Evolutionary conservation across 192 early-diverging fungal species (phyloP).

Genomic region (Backusella tarrabulga): DNA sequence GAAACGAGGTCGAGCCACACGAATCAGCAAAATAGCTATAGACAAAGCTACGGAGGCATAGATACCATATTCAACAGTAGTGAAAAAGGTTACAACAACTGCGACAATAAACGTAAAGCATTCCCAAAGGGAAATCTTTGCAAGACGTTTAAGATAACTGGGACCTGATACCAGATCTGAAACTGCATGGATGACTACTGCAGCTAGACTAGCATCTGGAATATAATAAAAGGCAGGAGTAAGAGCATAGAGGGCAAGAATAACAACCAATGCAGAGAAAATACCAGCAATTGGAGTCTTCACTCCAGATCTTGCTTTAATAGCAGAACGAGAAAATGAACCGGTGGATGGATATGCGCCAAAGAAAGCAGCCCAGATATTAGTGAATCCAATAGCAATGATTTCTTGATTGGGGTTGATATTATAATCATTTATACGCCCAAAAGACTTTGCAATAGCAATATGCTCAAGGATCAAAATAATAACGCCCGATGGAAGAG

Average conservation of each 20-base stretch:
- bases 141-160: conserved; percentile 56
- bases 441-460: conserved; percentile 89
- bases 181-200: conserved; percentile 88
- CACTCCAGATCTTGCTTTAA: conserved; percentile 89
- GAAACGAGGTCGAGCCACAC: conserved; percentile 71
- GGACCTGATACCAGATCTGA: conserved; percentile 73
- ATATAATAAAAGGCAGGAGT: conserved; percentile 89
- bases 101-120: conserved; percentile 50
- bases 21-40: conserved; percentile 68
- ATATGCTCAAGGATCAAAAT: conserved; percentile 89
- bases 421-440: conserved; percentile 82
- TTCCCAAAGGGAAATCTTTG: conserved; percentile 49
- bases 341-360: conserved; percentile 87
- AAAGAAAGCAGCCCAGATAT: conserved; percentile 85
- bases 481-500: conserved; percentile 66
- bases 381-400: conserved; percentile 85
- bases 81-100: conserved; percentile 64
- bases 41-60: conserved; percentile 73
- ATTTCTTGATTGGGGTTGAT: conserved; percentile 84
- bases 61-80: conserved; percentile 66
- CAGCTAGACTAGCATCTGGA: conserved; percentile 75
- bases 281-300: conserved; percentile 79
- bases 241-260: conserved; percentile 79
- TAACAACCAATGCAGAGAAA: conserved; percentile 78
- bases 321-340: conserved; percentile 91